A percentile compares a stretch with the other conserved stretches of the same genome.
Evolutionary conservation across 2,329 filamentous ascomycete species (phyloP).

Genomic region (Nemania abortiva): DNA sequence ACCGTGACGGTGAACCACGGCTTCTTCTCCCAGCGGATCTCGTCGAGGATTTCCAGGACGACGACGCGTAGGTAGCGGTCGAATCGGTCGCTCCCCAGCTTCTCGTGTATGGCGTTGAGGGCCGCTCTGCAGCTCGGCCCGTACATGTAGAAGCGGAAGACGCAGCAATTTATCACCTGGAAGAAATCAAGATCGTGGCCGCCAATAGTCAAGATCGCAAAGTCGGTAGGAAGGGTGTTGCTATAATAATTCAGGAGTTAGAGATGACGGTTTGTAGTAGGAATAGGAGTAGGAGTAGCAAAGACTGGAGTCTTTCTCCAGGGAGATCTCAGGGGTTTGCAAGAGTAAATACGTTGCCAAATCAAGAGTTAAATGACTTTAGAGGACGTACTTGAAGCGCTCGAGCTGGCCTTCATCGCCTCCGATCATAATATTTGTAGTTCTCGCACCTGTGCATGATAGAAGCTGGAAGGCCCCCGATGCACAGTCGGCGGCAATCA

Average conservation of each 20-base stretch:
- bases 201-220: constrained; percentile 61
- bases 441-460: constrained; percentile 61
- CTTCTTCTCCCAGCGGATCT: constrained; percentile 59
- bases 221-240: constrained; percentile 54
- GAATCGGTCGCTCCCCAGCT: constrained; percentile 54
- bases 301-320: neutral
- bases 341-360: neutral
- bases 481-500: constrained; percentile 55
- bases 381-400: constrained; percentile 50
- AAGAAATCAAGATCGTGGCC: constrained; percentile 65
- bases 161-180: constrained; percentile 63
- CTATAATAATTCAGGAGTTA: constrained; percentile 11
- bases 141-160: constrained; percentile 64
- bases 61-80: constrained; percentile 55
- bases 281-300: neutral
- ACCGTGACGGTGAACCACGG: constrained; percentile 59
- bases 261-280: neutral
- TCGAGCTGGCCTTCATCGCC: constrained; percentile 58
- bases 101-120: constrained; percentile 52
- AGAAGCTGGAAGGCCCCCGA: constrained; percentile 58
- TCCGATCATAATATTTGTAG: constrained; percentile 55
- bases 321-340: neutral
- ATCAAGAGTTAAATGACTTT: neutral
- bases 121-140: constrained; percentile 60
- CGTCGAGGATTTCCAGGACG: constrained; percentile 59